These are phyloP conservation scores for Moricandia moricandioides DNA, from an alignment of 345 rosid species.

Conservation along the genomic window DNA sequence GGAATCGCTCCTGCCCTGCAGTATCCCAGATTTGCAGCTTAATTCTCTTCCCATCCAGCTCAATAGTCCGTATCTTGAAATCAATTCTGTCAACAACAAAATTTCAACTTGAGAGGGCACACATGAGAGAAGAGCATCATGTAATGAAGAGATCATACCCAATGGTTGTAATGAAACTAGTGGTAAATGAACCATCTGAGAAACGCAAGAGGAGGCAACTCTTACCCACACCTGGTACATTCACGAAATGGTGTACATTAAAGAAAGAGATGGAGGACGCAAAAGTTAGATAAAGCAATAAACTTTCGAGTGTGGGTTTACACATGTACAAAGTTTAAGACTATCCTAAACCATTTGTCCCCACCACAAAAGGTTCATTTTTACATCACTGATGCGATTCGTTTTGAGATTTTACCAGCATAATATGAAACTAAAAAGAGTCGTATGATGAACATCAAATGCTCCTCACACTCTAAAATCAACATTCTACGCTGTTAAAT, in stretches of 20 bases:
- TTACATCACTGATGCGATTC: not conserved
- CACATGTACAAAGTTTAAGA: not conserved
- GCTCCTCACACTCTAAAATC: not conserved
- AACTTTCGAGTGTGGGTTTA: not conserved
- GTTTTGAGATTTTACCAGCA: not conserved
- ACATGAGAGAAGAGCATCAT: not conserved
- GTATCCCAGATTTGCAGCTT: conserved; percentile 97
- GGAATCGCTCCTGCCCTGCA: conserved; percentile 39
- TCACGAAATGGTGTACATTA: not conserved
- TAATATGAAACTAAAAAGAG: no score
- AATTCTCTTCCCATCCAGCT: conserved; percentile 92
- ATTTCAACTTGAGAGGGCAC: not conserved
- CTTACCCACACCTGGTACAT: conserved; percentile 49
- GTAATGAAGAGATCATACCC: not conserved
- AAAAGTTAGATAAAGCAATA: not conserved
- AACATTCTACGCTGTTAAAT: not conserved
- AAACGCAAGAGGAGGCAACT: conserved; percentile 22
- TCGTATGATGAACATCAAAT: no score
- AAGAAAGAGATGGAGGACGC: not conserved
- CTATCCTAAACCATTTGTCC: not conserved
- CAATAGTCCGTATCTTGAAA: conserved; percentile 94
- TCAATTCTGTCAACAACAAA: conserved; percentile 60
- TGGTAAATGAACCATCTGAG: no score
- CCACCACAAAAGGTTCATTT: not conserved
- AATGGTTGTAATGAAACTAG: no score